These are phyloP conservation scores for Eimeria praecox DNA, from an alignment of 169 alveolate species.

Conservation along the genomic window DNA sequence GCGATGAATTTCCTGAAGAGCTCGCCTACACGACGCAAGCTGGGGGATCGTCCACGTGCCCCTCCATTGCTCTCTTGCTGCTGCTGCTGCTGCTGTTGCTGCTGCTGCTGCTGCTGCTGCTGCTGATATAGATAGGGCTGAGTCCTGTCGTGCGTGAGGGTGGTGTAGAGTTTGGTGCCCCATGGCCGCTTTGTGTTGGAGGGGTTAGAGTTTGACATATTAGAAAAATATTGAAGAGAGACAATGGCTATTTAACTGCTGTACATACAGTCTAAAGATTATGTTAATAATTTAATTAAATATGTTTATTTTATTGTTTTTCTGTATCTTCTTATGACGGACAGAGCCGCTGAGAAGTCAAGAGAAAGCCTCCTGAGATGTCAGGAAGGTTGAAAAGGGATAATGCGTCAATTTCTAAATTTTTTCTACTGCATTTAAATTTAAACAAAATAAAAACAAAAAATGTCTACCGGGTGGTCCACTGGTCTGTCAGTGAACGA, in stretches of 20 bases:
- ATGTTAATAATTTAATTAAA: not conserved
- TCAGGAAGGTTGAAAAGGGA: not conserved
- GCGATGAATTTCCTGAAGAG: conserved; percentile 30
- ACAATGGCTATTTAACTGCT: too few species aligned
- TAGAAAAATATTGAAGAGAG: not conserved
- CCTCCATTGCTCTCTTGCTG: conserved; percentile 4
- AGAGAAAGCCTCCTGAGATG: not conserved
- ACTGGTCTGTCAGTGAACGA: too few species aligned
- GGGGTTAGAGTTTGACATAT: not conserved
- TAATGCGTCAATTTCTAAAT: not conserved
- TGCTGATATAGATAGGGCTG: not conserved
- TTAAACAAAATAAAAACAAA: conserved; percentile 16
- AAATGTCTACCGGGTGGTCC: not conserved
- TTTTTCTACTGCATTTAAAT: not conserved
- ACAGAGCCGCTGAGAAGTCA: too few species aligned
- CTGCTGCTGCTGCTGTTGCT: conserved; percentile 40
- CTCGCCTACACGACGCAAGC: conserved; percentile 43
- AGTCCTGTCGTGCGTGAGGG: not conserved
- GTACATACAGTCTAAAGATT: too few species aligned
- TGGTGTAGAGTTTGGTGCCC: conserved; percentile 21
- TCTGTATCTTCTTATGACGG: too few species aligned
- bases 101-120: conserved; percentile 5
- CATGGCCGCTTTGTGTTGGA: not conserved
- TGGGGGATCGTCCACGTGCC: conserved; percentile 32
- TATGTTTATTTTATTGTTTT: not conserved